phyloP scores from a whole-genome alignment of 2,329 filamentous ascomycete genomes.

The Cryphonectria parasitica region DNA sequence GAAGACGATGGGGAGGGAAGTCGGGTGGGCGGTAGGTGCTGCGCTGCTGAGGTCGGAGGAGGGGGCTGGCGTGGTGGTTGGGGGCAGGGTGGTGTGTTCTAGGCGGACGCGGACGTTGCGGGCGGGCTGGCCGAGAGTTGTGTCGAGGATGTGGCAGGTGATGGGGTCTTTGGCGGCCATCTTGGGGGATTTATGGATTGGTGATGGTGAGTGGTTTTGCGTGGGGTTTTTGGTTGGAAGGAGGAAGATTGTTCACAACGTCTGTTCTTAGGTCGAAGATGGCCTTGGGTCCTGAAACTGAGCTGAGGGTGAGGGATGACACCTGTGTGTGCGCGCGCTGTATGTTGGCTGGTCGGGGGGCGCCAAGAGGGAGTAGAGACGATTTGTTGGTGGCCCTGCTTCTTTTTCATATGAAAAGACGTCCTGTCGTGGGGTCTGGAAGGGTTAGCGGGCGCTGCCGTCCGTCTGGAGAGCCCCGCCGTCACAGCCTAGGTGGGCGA shows the following conservation, averaged over 20 bases:
- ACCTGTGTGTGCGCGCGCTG: neutral
- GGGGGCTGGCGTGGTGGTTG: slow-evolving; percentile 36
- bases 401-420: neutral
- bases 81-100: slow-evolving; percentile 44
- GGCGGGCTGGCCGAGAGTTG: slow-evolving; percentile 72
- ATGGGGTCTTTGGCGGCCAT: slow-evolving; percentile 63
- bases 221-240: neutral
- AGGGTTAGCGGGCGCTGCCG: neutral
- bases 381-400: neutral
- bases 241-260: too few relatives aligned
- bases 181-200: neutral
- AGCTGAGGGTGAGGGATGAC: neutral
- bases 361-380: neutral
- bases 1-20: slow-evolving; percentile 54
- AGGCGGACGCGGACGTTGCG: slow-evolving; percentile 69
- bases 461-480: neutral
- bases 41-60: slow-evolving; percentile 30
- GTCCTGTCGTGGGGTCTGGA: neutral
- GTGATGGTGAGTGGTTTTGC: neutral
- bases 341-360: neutral
- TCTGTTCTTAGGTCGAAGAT: neutral
- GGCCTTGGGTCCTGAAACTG: neutral
- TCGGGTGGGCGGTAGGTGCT: slow-evolving; percentile 38
- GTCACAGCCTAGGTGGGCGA: neutral
- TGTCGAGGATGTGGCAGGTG: slow-evolving; percentile 88